Conservation (phyloP, 1,139 yeast genomes). For the Suhomyces taliae region DNA sequence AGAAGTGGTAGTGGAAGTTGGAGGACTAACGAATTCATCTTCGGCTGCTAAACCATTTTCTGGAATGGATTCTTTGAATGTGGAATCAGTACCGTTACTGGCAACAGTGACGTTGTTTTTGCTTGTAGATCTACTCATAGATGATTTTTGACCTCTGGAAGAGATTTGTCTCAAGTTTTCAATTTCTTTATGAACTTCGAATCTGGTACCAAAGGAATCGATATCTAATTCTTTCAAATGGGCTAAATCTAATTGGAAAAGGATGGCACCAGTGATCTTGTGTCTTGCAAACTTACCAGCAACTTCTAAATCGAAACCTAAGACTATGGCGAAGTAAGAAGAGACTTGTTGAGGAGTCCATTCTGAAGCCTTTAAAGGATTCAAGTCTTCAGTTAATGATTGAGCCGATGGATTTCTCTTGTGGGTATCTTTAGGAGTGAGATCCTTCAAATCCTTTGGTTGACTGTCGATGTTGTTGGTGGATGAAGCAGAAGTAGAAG, state of each 20-base stretch:
- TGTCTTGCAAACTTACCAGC: slow-evolving; percentile 83
- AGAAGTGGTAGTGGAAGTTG: slow-evolving; percentile 5
- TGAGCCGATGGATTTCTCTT: slow-evolving; percentile 12
- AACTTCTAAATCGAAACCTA: slow-evolving; percentile 72
- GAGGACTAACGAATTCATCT: slow-evolving; percentile 12
- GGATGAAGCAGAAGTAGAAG: not conserved
- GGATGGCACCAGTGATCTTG: slow-evolving; percentile 82
- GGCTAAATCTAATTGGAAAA: slow-evolving; percentile 80
- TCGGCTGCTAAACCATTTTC: slow-evolving; percentile 4
- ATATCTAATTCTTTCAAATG: slow-evolving; percentile 91
- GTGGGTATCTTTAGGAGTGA: slow-evolving; percentile 2
- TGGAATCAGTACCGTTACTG: slow-evolving; percentile 2
- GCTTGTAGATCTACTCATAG: slow-evolving; percentile 13
- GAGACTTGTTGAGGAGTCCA: slow-evolving; percentile 92
- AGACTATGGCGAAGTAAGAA: slow-evolving; percentile 61
- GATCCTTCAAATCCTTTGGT: not conserved
- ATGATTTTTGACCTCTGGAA: slow-evolving; percentile 15
- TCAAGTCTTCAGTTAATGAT: slow-evolving; percentile 36
- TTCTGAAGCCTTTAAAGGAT: slow-evolving; percentile 50
- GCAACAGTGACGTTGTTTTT: slow-evolving; percentile 4
- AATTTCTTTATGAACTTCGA: slow-evolving; percentile 86
- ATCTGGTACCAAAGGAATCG: slow-evolving; percentile 90
- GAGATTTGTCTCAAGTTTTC: slow-evolving; percentile 56
- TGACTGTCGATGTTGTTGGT: not conserved
- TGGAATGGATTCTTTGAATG: slow-evolving; percentile 7